Conservation (phyloP, 495 filamentous ascomycete genomes). For the Penicillium goetzii region DNA sequence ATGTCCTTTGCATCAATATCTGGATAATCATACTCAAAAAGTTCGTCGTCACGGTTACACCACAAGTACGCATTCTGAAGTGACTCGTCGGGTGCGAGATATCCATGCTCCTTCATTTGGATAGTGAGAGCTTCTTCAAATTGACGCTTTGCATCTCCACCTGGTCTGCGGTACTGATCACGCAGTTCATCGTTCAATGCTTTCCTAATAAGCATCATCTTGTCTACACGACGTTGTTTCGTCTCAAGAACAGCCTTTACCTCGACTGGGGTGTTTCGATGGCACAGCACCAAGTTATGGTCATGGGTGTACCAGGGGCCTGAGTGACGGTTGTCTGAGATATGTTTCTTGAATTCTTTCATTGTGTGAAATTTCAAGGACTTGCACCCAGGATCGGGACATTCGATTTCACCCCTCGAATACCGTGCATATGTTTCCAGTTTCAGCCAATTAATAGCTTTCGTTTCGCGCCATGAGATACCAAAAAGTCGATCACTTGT, state of each 20-base stretch:
- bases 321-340: background rate
- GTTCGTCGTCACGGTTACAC: background rate
- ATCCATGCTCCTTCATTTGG: conserved; percentile 7
- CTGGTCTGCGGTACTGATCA: background rate
- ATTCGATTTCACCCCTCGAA: background rate
- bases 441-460: background rate
- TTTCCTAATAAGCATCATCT: background rate
- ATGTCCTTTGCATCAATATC: background rate
- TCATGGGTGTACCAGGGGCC: background rate
- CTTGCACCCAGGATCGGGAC: background rate
- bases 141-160: background rate
- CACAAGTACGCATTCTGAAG: background rate
- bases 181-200: background rate
- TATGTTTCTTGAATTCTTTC: background rate
- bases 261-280: background rate
- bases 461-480: background rate
- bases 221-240: conserved; percentile 4
- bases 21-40: background rate
- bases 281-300: background rate
- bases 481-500: background rate
- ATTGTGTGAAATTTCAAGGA: background rate
- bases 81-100: background rate
- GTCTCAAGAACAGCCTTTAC: background rate
- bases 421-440: conserved; percentile 2
- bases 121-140: background rate